phyloP scores from a whole-genome alignment of 371 early-diverging fungal species.

The Mucor ambiguus region DNA sequence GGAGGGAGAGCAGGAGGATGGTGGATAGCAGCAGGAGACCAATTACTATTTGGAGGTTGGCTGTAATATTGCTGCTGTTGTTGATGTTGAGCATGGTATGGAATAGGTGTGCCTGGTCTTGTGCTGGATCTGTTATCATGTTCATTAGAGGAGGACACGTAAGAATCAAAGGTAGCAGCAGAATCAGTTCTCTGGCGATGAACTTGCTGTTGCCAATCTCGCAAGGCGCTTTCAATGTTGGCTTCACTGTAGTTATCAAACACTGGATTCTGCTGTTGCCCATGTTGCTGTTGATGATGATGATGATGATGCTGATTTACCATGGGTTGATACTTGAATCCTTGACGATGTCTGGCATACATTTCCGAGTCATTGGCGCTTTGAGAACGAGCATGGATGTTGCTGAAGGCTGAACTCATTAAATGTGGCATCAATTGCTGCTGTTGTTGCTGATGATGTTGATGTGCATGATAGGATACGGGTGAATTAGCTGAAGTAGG shows the following conservation, averaged over 20 bases:
- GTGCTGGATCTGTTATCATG: not conserved
- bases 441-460: conserved; percentile 1
- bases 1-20: not conserved
- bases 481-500: not conserved
- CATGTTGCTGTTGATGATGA: not conserved
- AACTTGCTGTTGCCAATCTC: conserved; percentile 25
- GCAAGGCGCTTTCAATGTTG: conserved; percentile 15
- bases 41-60: not conserved
- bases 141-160: not conserved
- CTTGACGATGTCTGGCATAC: conserved; percentile 12
- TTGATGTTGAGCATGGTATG: conserved; percentile 3
- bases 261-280: not conserved
- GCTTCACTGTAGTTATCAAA: conserved; percentile 17
- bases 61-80: conserved; percentile 5
- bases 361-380: conserved; percentile 27
- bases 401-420: conserved; percentile 12
- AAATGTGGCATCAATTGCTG: conserved; percentile 5
- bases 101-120: conserved; percentile 14
- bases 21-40: not conserved
- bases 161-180: conserved; percentile 19
- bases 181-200: conserved; percentile 24
- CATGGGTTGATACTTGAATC: conserved; percentile 9
- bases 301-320: not conserved
- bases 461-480: not conserved
- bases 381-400: conserved; percentile 24